Evolutionary conservation across 768 basidiomycete genomes (phyloP).

Genomic region (Russula lepida): DNA sequence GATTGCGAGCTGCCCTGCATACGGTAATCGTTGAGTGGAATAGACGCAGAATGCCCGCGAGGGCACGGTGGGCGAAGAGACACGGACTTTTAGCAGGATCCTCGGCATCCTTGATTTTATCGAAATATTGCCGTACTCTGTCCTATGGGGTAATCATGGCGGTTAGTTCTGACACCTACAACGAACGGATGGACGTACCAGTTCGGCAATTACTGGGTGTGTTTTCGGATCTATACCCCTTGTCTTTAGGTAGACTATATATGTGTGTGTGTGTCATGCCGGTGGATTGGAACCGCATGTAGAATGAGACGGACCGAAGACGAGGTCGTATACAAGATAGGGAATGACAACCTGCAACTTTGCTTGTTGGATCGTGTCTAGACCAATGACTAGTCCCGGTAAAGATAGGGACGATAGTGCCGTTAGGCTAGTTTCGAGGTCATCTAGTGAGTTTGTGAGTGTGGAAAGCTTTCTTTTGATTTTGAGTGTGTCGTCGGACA

Average conservation of each 20-base stretch:
- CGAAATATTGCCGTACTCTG: conserved; percentile 71
- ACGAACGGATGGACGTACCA: conserved; percentile 33
- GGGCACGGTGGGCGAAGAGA: no score
- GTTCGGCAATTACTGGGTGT: conserved; percentile 68
- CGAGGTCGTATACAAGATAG: conserved; percentile 77
- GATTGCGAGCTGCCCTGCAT: conserved; percentile 37
- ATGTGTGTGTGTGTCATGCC: neutral
- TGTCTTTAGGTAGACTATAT: conserved; percentile 70
- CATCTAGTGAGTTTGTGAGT: conserved; percentile 52
- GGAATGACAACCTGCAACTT: conserved; percentile 72
- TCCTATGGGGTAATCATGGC: conserved; percentile 39
- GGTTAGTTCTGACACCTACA: no score
- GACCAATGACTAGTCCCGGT: conserved; percentile 51
- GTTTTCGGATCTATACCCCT: conserved; percentile 71
- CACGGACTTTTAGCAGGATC: conserved; percentile 50
- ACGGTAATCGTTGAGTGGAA: neutral
- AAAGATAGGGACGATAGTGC: conserved; percentile 62
- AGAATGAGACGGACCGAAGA: conserved; percentile 55
- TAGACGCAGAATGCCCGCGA: no score
- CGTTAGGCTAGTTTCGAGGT: conserved; percentile 57
- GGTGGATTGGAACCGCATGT: neutral
- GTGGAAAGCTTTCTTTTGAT: conserved; percentile 37
- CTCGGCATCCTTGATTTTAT: conserved; percentile 72
- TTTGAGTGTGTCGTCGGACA: conserved; percentile 32
- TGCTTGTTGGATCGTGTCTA: conserved; percentile 72